Evolutionary conservation across 2,329 filamentous ascomycete genomes (phyloP).

Genomic region (Arthrinium puccinioides): DNA sequence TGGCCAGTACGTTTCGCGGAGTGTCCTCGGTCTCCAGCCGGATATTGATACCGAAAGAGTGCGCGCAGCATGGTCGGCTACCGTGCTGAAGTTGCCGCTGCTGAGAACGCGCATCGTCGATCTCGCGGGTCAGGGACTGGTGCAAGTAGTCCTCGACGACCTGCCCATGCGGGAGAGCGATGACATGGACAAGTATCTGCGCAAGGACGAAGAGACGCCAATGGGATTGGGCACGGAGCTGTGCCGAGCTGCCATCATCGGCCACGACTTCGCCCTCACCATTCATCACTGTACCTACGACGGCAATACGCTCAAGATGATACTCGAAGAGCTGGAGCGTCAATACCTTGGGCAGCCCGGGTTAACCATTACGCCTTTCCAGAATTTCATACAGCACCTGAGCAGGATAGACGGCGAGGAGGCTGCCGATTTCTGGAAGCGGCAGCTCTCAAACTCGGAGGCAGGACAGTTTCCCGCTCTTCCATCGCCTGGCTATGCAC

Average conservation of each 20-base stretch:
- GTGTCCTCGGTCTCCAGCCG: slow-evolving; percentile 4
- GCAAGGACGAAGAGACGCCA: slow-evolving; percentile 24
- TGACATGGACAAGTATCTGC: neutral
- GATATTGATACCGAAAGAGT: slow-evolving; percentile 1
- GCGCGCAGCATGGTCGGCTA: neutral
- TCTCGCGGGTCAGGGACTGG: slow-evolving; percentile 5
- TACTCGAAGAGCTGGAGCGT: neutral
- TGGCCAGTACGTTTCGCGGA: slow-evolving; percentile 19
- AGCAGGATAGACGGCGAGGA: neutral
- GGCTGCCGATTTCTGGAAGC: neutral
- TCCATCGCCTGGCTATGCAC: neutral
- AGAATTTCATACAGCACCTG: neutral
- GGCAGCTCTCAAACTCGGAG: neutral
- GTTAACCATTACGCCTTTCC: neutral
- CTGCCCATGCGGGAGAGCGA: slow-evolving; percentile 5
- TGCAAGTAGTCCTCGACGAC: slow-evolving; percentile 17
- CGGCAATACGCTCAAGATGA: neutral
- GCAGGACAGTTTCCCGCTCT: neutral
- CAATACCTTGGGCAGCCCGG: neutral
- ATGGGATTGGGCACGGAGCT: slow-evolving; percentile 20
- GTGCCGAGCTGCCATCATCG: slow-evolving; percentile 7
- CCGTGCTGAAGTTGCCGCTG: neutral
- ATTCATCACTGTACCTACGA: slow-evolving; percentile 3
- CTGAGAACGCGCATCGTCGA: slow-evolving; percentile 2
- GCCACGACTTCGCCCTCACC: neutral